Conservation (phyloP, 2,329 filamentous ascomycete species). For the Fusarium xyrophilum region DNA sequence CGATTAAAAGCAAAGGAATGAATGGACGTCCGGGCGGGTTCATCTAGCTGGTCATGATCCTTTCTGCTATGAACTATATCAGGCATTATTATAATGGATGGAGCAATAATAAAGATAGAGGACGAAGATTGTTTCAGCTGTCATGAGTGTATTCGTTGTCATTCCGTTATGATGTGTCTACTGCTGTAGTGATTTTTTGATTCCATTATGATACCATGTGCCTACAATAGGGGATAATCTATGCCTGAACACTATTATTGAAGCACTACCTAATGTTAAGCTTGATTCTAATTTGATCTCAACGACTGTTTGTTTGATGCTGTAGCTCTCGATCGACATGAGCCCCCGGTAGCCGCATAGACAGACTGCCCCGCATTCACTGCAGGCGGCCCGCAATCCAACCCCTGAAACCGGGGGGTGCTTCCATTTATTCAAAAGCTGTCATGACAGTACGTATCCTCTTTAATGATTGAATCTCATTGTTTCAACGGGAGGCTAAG, state of each 20-base stretch:
- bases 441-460: slow-evolving; percentile 38
- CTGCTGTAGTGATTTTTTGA: not conserved
- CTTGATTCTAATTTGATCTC: not conserved
- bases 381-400: slow-evolving; percentile 17
- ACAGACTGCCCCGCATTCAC: slow-evolving; percentile 25
- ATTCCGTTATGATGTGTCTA: not conserved
- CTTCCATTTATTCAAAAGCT: slow-evolving; percentile 23
- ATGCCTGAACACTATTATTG: not conserved
- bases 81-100: slow-evolving; percentile 12
- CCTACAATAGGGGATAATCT: too few species aligned
- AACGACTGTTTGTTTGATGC: not conserved
- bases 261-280: not conserved
- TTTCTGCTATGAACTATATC: not conserved
- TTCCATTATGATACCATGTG: not conserved
- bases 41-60: not conserved
- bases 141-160: not conserved
- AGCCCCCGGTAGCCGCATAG: slow-evolving; percentile 21
- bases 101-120: slow-evolving; percentile 3
- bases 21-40: slow-evolving; percentile 11
- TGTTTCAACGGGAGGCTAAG: not conserved
- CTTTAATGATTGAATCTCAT: slow-evolving; percentile 4
- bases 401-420: slow-evolving; percentile 16
- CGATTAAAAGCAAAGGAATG: slow-evolving; percentile 23
- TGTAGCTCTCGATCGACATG: slow-evolving; percentile 3
- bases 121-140: not conserved